These are phyloP conservation scores for Pseudogymnoascus sp. DNA, from an alignment of 2,329 filamentous ascomycete genomes.

Conservation along the genomic window DNA sequence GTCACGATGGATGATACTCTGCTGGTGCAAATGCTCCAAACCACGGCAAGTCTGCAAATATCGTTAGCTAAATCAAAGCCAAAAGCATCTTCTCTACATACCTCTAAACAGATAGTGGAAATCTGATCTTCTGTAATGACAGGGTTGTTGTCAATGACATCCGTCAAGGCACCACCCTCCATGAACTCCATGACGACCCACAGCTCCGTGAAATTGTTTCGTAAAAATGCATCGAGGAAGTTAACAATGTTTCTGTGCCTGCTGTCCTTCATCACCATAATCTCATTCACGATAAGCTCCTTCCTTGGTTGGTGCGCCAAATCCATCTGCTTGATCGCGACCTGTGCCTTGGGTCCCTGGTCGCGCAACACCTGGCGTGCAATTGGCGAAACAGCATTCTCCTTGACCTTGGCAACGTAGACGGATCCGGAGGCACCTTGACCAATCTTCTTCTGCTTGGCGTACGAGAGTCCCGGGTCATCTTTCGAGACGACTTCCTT, in stretches of 20 bases:
- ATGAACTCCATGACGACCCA: conserved; percentile 99
- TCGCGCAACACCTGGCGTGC: conserved; percentile 73
- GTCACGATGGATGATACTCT: conserved; percentile 97
- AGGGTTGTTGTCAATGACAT: conserved; percentile 97
- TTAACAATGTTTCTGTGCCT: conserved; percentile 98
- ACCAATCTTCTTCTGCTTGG: conserved; percentile 99
- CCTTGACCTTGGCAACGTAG: conserved; percentile 93
- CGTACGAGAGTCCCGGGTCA: conserved; percentile 89
- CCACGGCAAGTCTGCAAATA: conserved; percentile 78
- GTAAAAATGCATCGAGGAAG: conserved; percentile 92
- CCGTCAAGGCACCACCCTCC: conserved; percentile 94
- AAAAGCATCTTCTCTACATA: conserved; percentile 40
- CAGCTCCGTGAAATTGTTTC: conserved; percentile 90
- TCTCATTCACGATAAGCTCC: conserved; percentile 98
- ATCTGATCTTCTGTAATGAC: conserved; percentile 95
- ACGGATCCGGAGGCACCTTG: conserved; percentile 97
- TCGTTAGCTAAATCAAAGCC: conserved; percentile 15
- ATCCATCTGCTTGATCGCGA: conserved; percentile 99
- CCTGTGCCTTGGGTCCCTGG: conserved; percentile 77
- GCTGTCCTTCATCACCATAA: conserved; percentile 99
- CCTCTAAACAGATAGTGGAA: conserved; percentile 93
- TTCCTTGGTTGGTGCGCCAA: conserved; percentile 93
- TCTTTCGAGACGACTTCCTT: conserved; percentile 94
- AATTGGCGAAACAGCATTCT: conserved; percentile 72
- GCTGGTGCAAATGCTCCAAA: conserved; percentile 85